A percentile compares a stretch with the other conserved stretches of the same genome.
These are phyloP conservation scores for Yamadazyma olivae DNA, from an alignment of 805 yeast species.

Conservation along the genomic window DNA sequence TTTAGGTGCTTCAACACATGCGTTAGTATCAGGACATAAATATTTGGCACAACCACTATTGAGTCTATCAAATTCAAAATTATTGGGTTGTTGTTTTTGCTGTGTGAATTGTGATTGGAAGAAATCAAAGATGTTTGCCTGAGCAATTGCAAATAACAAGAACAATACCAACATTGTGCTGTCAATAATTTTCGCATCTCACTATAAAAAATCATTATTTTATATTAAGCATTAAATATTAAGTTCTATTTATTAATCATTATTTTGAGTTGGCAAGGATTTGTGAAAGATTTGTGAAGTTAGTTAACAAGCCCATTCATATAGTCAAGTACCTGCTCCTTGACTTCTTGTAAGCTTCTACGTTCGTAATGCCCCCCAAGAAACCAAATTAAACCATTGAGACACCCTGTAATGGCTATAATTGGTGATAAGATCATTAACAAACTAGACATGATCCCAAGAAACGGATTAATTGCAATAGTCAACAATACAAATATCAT, in stretches of 20 bases:
- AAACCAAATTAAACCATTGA: slow-evolving; percentile 75
- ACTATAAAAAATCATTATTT: too few relatives aligned
- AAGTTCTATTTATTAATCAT: too few relatives aligned
- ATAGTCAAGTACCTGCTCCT: slow-evolving; percentile 52
- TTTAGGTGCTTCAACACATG: slow-evolving; percentile 64
- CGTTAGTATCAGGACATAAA: slow-evolving; percentile 78
- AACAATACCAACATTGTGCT: neutral
- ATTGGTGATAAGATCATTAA: slow-evolving; percentile 55
- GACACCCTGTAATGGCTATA: slow-evolving; percentile 61
- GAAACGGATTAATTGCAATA: slow-evolving; percentile 49
- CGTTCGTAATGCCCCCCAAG: slow-evolving; percentile 79
- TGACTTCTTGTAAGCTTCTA: slow-evolving; percentile 75
- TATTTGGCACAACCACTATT: slow-evolving; percentile 55
- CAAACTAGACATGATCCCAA: slow-evolving; percentile 24
- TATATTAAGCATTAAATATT: too few relatives aligned
- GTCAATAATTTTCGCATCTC: too few relatives aligned
- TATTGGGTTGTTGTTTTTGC: slow-evolving; percentile 27
- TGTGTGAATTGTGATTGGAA: slow-evolving; percentile 22
- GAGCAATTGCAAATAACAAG: slow-evolving; percentile 10
- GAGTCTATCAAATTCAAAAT: slow-evolving; percentile 37
- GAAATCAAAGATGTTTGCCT: slow-evolving; percentile 35
- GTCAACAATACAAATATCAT: slow-evolving; percentile 18
- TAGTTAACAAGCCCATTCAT: neutral
- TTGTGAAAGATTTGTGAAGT: too few relatives aligned
- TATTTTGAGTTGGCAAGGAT: too few relatives aligned